phyloP scores from a whole-genome alignment of 768 basidiomycete species.

The Chiua virens region DNA sequence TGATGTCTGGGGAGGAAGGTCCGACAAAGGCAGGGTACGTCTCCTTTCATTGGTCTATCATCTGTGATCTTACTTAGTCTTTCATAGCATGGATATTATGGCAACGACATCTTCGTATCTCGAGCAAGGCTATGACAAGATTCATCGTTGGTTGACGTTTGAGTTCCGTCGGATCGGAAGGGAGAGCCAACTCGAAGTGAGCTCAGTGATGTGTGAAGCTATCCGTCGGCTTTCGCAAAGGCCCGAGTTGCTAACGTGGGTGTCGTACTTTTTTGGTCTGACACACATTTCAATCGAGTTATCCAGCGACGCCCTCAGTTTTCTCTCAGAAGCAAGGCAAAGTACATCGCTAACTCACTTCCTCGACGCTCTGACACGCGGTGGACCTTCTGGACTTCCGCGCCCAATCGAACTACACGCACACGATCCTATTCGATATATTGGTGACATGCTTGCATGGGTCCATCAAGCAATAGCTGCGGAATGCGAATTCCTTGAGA shows the following conservation, averaged over 20 bases:
- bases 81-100: constrained; percentile 82
- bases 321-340: constrained; percentile 82
- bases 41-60: not conserved
- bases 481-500: constrained; percentile 91
- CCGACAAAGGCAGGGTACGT: constrained; percentile 74
- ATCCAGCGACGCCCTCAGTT: constrained; percentile 67
- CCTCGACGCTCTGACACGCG: constrained; percentile 83
- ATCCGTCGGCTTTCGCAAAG: constrained; percentile 72
- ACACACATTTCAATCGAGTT: not conserved
- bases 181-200: constrained; percentile 73
- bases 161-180: constrained; percentile 81
- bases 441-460: constrained; percentile 99
- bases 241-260: constrained; percentile 63
- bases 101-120: constrained; percentile 74
- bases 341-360: constrained; percentile 78
- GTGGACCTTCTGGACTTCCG: constrained; percentile 80
- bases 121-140: constrained; percentile 89
- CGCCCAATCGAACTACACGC: constrained; percentile 97
- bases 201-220: constrained; percentile 63
- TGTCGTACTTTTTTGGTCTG: not conserved
- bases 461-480: constrained; percentile 95
- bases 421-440: constrained; percentile 94
- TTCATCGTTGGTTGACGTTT: constrained; percentile 79
- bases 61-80: not conserved
- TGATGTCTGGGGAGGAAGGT: constrained; percentile 84